Percentiles rank a stretch among this genome's conserved stretches.
These are phyloP conservation scores for Prunus davidiana DNA, from an alignment of 306 rosid species.

Conservation along the genomic window DNA sequence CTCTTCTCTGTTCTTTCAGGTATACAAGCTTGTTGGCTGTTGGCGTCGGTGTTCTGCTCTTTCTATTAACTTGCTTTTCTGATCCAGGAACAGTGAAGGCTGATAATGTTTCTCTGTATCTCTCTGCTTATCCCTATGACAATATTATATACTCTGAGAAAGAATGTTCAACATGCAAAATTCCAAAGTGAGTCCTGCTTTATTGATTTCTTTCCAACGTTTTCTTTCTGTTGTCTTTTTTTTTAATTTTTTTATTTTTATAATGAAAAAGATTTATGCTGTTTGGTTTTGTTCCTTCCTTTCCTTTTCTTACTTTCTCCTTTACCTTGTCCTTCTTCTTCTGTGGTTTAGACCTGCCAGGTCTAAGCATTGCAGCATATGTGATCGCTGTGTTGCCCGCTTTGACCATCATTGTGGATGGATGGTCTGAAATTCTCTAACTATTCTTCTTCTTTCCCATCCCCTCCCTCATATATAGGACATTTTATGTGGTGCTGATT, in stretches of 20 bases:
- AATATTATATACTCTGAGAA: slow-evolving; percentile 71
- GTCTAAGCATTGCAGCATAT: slow-evolving; percentile 97
- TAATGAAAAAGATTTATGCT: neutral
- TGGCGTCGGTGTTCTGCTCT: slow-evolving; percentile 72
- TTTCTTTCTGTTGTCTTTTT: neutral
- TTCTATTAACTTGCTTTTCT: slow-evolving; percentile 88
- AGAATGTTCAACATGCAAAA: slow-evolving; percentile 89
- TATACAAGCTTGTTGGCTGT: slow-evolving; percentile 71
- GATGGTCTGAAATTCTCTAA: slow-evolving; percentile 59
- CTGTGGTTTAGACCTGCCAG: slow-evolving; percentile 81
- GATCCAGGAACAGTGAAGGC: slow-evolving; percentile 77
- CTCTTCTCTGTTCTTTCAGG: slow-evolving; percentile 48
- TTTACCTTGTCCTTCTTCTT: slow-evolving; percentile 6
- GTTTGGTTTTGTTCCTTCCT: neutral
- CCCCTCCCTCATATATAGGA: slow-evolving; percentile 6
- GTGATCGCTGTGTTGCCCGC: slow-evolving; percentile 86
- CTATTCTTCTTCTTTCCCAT: slow-evolving; percentile 2
- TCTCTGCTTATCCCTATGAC: slow-evolving; percentile 85
- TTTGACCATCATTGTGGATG: slow-evolving; percentile 99
- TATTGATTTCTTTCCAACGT: neutral
- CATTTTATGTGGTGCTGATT: slow-evolving; percentile 7
- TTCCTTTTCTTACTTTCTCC: slow-evolving; percentile 5
- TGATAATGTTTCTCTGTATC: slow-evolving; percentile 71
- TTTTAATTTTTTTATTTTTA: too few species aligned
- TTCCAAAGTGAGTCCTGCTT: slow-evolving; percentile 64